Evolutionary conservation across 2,329 filamentous ascomycete species (phyloP).

Genomic region (Colletotrichum graminicola): DNA sequence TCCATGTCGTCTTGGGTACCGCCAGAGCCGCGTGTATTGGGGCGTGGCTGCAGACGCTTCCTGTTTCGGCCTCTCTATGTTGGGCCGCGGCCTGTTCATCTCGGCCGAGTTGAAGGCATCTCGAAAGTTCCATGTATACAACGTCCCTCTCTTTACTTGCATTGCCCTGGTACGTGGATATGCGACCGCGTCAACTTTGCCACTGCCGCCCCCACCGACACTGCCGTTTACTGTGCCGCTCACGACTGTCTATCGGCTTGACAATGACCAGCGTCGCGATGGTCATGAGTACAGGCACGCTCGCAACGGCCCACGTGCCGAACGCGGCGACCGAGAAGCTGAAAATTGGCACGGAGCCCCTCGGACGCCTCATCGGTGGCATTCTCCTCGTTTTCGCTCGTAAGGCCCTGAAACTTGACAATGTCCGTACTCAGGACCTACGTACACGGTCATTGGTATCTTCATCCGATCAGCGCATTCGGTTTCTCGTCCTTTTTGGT

Average conservation of each 20-base stretch:
- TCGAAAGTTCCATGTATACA: conserved; percentile 11
- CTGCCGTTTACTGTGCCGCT: conserved; percentile 3
- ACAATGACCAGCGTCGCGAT: conserved; percentile 24
- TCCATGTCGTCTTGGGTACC: conserved; percentile 23
- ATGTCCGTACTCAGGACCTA: conserved; percentile 39
- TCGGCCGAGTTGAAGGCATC: conserved; percentile 12
- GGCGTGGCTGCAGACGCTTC: conserved; percentile 1
- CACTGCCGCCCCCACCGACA: background rate
- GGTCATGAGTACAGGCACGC: conserved; percentile 34
- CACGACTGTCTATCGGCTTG: conserved; percentile 10
- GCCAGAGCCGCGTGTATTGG: conserved; percentile 28
- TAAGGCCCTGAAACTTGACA: conserved; percentile 39
- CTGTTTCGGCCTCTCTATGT: conserved; percentile 1
- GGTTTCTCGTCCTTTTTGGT: background rate
- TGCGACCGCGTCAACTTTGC: background rate
- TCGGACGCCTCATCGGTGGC: background rate
- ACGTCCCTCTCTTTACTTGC: background rate
- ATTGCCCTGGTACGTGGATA: background rate
- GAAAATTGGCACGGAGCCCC: conserved; percentile 12
- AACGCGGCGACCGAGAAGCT: conserved; percentile 37
- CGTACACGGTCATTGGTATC: conserved; percentile 4
- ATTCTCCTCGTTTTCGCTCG: conserved; percentile 30
- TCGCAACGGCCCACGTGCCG: conserved; percentile 34
- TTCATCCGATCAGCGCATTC: conserved; percentile 25
- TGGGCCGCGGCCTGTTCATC: background rate